Conservation (phyloP, 345 rosid species). For the Dimocarpus longan region DNA sequence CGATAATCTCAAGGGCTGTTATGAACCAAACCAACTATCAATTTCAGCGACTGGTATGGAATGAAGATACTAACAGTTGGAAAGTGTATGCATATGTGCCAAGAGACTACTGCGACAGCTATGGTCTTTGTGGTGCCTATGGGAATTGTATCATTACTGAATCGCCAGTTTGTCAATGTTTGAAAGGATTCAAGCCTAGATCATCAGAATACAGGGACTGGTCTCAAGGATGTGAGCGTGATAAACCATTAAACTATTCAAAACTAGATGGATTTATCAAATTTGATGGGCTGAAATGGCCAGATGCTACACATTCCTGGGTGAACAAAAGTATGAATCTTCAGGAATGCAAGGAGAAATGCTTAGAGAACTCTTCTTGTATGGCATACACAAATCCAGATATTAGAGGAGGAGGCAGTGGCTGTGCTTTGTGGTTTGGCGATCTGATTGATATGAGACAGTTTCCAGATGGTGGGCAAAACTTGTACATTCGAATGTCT, state of each 20-base stretch:
- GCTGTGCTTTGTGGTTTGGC: constrained; percentile 38
- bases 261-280: constrained; percentile 36
- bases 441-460: constrained; percentile 42
- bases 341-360: constrained; percentile 32
- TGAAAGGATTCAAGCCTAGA: constrained; percentile 41
- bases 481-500: constrained; percentile 43
- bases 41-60: constrained; percentile 30
- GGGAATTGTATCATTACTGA: constrained; percentile 30
- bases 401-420: constrained; percentile 32
- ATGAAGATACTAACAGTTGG: constrained; percentile 30
- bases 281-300: constrained; percentile 32
- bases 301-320: constrained; percentile 27
- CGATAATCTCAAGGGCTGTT: constrained; percentile 23
- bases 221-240: constrained; percentile 40
- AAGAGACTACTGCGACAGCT: constrained; percentile 40
- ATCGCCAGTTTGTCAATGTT: constrained; percentile 21
- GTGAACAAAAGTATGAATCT: constrained; percentile 19
- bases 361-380: constrained; percentile 43
- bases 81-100: constrained; percentile 27
- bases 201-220: constrained; percentile 31
- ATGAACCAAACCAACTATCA: constrained; percentile 22
- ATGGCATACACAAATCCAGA: constrained; percentile 36
- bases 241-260: constrained; percentile 32
- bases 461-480: constrained; percentile 34
- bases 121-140: constrained; percentile 30